Base-by-base conservation (phyloP, 1,284 basidiomycete genomes). In the Thecaphora thlaspeos region DNA sequence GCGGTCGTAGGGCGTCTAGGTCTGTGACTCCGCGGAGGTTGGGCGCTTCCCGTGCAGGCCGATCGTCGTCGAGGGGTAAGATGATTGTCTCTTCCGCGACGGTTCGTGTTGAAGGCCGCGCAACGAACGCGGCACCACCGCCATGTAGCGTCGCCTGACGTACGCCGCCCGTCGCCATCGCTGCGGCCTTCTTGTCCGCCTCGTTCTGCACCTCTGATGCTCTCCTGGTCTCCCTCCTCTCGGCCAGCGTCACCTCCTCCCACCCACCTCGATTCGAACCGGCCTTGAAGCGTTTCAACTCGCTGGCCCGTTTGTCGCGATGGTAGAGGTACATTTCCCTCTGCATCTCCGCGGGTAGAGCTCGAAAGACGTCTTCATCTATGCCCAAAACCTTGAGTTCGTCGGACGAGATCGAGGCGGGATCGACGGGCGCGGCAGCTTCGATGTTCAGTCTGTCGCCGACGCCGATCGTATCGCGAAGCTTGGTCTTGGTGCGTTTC, bases 311-410 rank as follows among this genome's bases (percentile, higher is more conserved):
- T 48, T 55, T 51, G 19, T 64, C 66, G 0, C 55, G 46, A 14
- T 61, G 59, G 26, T 59, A 43, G 2, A 51, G 43, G 28, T 55
- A 59, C 41, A 55, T 63, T 37, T 76, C 74, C 1, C 56, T 46
- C 52, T 74, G 71, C 38, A 75, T 23, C 18, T 57, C 55, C 11
- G 54, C 39, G 2, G 74, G 73, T 21, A 76, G 48, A 8, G 61
- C 62, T 3, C 38, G 49, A 30, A 71, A 76, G n/a, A 75, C 63
- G 21, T 68, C 71, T 8, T 57, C 36, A 41, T 75, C 73, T 41
- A 75, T 71, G 14, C 59, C 72, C 1, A 70, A 22, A 12, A 40
- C 56, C 26, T 32, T 24, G 17, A 70, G 51, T 11, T 49, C 51
- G 19, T 48, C 48, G 26, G 19, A 21, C 8, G 44, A 45, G 37